These are phyloP conservation scores for Haplographium delicatum DNA, from an alignment of 495 filamentous ascomycete genomes.

Conservation along the genomic window DNA sequence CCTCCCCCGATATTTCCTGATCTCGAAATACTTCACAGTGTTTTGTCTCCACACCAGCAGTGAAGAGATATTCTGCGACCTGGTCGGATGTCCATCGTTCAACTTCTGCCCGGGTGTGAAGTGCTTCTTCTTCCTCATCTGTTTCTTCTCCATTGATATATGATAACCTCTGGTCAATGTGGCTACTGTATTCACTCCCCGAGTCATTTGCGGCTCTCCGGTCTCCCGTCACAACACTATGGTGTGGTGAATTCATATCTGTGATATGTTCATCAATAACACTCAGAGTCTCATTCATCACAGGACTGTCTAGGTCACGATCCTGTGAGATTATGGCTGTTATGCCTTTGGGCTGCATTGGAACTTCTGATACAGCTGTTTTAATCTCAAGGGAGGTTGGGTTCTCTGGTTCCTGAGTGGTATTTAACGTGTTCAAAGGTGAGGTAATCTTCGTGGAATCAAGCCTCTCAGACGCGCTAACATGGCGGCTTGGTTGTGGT, in stretches of 20 bases:
- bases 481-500: slow-evolving; percentile 44
- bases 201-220: slow-evolving; percentile 67
- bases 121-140: slow-evolving; percentile 64
- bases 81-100: slow-evolving; percentile 68
- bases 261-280: slow-evolving; percentile 99
- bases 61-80: slow-evolving; percentile 81
- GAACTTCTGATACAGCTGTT: slow-evolving; percentile 3
- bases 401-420: slow-evolving; percentile 23
- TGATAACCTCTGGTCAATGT: slow-evolving; percentile 69
- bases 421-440: slow-evolving; percentile 7
- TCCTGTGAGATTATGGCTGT: slow-evolving; percentile 15
- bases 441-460: slow-evolving; percentile 9
- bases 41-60: slow-evolving; percentile 68
- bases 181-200: slow-evolving; percentile 82
- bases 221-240: slow-evolving; percentile 48
- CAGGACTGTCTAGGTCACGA: slow-evolving; percentile 57
- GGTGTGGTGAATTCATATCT: slow-evolving; percentile 72
- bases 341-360: slow-evolving; percentile 15
- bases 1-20: slow-evolving; percentile 93
- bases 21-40: slow-evolving; percentile 93
- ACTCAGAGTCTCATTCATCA: slow-evolving; percentile 93
- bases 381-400: slow-evolving; percentile 23
- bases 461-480: slow-evolving; percentile 33
- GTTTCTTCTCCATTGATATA: slow-evolving; percentile 88
- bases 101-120: slow-evolving; percentile 59